Evolutionary conservation across 352 stramenopile genomes (phyloP).

Genomic region (Phytophthora sp.): DNA sequence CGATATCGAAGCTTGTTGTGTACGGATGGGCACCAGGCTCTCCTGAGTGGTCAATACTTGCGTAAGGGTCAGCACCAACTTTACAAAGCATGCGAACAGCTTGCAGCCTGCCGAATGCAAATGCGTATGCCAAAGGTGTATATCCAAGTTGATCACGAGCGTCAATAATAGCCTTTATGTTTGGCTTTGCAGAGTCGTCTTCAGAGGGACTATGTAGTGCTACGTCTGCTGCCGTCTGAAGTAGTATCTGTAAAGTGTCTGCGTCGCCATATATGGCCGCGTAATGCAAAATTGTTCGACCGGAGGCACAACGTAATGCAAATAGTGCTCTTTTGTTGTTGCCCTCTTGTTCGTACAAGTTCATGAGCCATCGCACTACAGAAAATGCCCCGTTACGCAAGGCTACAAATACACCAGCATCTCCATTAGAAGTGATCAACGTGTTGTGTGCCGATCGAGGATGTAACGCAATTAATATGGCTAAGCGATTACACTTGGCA

Average conservation of each 20-base stretch:
- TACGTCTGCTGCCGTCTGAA: constrained; percentile 1
- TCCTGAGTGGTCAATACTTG: constrained; percentile 49
- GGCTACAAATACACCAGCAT: constrained; percentile 58
- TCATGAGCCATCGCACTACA: constrained; percentile 61
- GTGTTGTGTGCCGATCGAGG: constrained; percentile 19
- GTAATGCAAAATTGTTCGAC: constrained; percentile 59
- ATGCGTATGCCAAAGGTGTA: constrained; percentile 59
- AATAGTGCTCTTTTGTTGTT: no score
- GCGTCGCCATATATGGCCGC: constrained; percentile 49
- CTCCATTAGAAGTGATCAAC: constrained; percentile 33
- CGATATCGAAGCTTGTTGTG: constrained; percentile 51
- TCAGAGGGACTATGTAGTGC: not conserved
- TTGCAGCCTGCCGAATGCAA: constrained; percentile 51
- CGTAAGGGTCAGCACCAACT: constrained; percentile 37
- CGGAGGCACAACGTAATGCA: constrained; percentile 25
- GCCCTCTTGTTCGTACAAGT: constrained; percentile 31
- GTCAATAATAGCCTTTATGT: constrained; percentile 29
- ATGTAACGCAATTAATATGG: constrained; percentile 55
- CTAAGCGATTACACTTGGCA: constrained; percentile 51
- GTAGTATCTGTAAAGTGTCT: constrained; percentile 26
- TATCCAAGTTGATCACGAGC: constrained; percentile 47
- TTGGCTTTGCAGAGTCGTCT: not conserved
- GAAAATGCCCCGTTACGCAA: constrained; percentile 42
- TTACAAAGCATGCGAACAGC: constrained; percentile 37
- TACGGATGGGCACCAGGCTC: constrained; percentile 57